Evolutionary conservation across 2,329 filamentous ascomycete species (phyloP), one percentile per base, ranked within the genome.

Genomic region (Stromatinia cepivora): DNA sequence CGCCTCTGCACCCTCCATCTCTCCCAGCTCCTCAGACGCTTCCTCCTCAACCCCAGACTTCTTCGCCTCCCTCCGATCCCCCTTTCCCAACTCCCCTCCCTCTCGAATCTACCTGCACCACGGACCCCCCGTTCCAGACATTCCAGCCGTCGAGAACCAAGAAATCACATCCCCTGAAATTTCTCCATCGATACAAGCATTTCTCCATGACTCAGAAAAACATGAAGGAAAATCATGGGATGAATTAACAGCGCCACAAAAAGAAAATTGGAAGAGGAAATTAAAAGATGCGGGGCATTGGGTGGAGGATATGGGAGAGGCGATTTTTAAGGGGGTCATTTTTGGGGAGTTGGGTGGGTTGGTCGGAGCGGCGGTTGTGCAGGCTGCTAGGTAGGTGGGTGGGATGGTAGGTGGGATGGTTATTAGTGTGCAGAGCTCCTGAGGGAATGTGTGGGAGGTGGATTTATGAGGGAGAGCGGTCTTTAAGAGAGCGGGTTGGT

Each of bases 291-390:
- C 75, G n/a, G 78, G 77, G 0, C 73, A 78, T 31, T 78, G 77
- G 78, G 75, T 72, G 6, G 77, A 77, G 66, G 78, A 72, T 28
- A 70, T 76, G 66, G 74, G 74, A 8, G 76, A 76, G 65, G 72
- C 74, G 20, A 70, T 79, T 25, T 72, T 79, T 13, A 78, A 78
- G 68, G 77, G 77, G 0, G 73, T 79, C 1, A 46, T 79, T 10
- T 79, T 79, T 76, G 74, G 76, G 28, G 76, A 78, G 68, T 59
- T 79, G 54, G 76, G 71, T 11, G 77, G 73, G 4, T 72, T 72
- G 13, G 74, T 79, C 3, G 77, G 75, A 11, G 66, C 70, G 11
- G 75, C 73, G 69, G 75, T 75, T 68, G 71, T 68, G 53, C 73
- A 46, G 20, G 66, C 57, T 42, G 57, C 59, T 6, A 66, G n/a